Base-by-base conservation (phyloP, 345 rosid species). In the Salix exigua region DNA sequence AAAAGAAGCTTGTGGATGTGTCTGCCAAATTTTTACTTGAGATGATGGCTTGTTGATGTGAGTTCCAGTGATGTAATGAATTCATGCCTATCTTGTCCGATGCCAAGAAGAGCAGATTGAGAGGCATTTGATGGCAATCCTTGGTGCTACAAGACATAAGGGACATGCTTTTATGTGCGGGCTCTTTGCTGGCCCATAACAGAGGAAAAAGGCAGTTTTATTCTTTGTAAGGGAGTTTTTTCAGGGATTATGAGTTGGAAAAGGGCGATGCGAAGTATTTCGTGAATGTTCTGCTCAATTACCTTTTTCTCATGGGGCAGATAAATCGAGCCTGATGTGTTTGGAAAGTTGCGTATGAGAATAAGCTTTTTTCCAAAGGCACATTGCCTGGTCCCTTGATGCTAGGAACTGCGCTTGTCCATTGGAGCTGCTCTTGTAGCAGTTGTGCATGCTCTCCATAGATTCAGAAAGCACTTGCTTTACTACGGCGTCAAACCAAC, bases 371-470 rank as follows among this genome's bases (percentile, higher is more conserved):
- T 92, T 78, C 98, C 97, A 0, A 96, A 96, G 82, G 98, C 98
- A 91, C 75, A 91, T 96, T 28, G 99, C 99, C 68, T 96, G 98
- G 98, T 94, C 98, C 12, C 95, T 96, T 17, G 99, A 96, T 68
- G 97, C 94, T 46, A 88, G 99, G 79, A 94, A 92, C 83, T n/a
- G n/a, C n/a, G n/a, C n/a, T 80, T 96, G 67, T 96, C 98, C 0
- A 94, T 96, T 18, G 99, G 99, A 83, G 99, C 99, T 23, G 97
- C 99, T 44, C 95, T 94, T 33, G 83, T 96, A 81, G 99, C 99
- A 0, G 99, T 90, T 67, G 97, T 88, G 44, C 99, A 96, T 85
- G 92, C 98, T 26, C 93, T 94, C 46, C 99, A 96, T 80, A 86
- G 98, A 82, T 94, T 96, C 85, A 87, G 99, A 78, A 96, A 96